Percentiles rank a stretch among this genome's conserved stretches.
These are phyloP conservation scores for Tulasnella sp. DNA, from an alignment of 768 basidiomycete species.

Conservation along the genomic window DNA sequence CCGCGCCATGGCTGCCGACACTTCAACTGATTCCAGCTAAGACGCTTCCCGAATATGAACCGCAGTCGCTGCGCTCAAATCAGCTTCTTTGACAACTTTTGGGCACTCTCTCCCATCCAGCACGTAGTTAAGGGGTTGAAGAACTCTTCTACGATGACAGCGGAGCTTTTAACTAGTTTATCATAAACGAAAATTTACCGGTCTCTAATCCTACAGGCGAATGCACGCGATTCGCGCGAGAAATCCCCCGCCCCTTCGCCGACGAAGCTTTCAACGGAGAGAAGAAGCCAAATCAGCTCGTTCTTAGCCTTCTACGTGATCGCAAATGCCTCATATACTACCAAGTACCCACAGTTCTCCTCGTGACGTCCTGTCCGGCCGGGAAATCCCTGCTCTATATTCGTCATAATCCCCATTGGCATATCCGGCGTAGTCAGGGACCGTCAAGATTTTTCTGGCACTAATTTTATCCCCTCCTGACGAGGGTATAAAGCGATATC, in stretches of 20 bases:
- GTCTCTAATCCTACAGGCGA: slow-evolving; percentile 2
- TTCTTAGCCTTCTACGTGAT: background rate
- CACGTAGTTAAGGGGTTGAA: background rate
- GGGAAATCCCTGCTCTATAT: background rate
- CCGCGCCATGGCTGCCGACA: background rate
- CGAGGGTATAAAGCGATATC: background rate
- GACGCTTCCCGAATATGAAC: background rate
- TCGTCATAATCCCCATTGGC: slow-evolving; percentile 2
- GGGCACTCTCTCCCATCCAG: background rate
- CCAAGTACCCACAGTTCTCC: background rate
- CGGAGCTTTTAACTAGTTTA: background rate
- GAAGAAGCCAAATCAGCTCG: slow-evolving; percentile 12
- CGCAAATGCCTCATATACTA: background rate
- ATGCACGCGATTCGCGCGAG: slow-evolving; percentile 1
- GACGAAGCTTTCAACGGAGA: background rate
- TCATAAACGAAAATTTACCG: slow-evolving; percentile 12
- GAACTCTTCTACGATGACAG: background rate
- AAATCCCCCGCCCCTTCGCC: background rate
- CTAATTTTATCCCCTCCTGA: background rate
- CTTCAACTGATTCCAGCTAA: background rate
- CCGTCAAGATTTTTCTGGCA: background rate
- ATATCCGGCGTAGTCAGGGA: background rate
- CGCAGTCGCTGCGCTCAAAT: background rate
- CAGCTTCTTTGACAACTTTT: background rate
- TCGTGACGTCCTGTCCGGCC: background rate